Conservation (phyloP, 2,329 filamentous ascomycete species). For the Phyllosticta capitalensis region DNA sequence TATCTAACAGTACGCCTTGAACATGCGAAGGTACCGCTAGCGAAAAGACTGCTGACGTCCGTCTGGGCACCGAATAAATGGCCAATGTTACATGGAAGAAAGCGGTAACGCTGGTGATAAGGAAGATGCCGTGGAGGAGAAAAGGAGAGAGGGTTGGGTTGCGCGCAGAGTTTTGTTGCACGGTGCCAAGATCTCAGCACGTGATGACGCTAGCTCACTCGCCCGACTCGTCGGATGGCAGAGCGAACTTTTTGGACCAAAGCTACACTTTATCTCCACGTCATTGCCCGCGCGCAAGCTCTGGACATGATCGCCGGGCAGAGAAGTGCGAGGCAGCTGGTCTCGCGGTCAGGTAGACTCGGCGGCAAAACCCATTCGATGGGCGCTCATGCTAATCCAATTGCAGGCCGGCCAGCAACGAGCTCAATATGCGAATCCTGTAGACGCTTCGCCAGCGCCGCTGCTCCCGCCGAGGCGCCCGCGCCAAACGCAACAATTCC, state of each 20-base stretch:
- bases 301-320: conserved; percentile 35
- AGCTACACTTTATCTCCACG: conserved; percentile 7
- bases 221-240: neutral
- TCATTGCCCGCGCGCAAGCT: conserved; percentile 11
- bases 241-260: conserved; percentile 11
- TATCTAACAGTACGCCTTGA: conserved; percentile 95
- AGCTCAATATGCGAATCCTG: conserved; percentile 38
- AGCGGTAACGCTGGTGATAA: conserved; percentile 82
- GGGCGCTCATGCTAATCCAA: conserved; percentile 9
- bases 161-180: conserved; percentile 17
- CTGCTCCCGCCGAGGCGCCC: conserved; percentile 26
- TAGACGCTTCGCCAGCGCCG: conserved; percentile 27
- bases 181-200: conserved; percentile 8
- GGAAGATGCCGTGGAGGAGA: conserved; percentile 60
- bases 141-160: conserved; percentile 19
- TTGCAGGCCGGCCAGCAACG: conserved; percentile 25
- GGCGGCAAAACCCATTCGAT: conserved; percentile 4
- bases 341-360: conserved; percentile 29
- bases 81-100: conserved; percentile 58
- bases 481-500: conserved; percentile 16
- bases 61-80: conserved; percentile 87
- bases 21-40: conserved; percentile 82
- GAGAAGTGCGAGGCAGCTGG: conserved; percentile 35
- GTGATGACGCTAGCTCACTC: conserved; percentile 18
- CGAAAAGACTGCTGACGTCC: conserved; percentile 78